phyloP scores from a whole-genome alignment of 2,329 filamentous ascomycete genomes.

The Byssothecium circinans region DNA sequence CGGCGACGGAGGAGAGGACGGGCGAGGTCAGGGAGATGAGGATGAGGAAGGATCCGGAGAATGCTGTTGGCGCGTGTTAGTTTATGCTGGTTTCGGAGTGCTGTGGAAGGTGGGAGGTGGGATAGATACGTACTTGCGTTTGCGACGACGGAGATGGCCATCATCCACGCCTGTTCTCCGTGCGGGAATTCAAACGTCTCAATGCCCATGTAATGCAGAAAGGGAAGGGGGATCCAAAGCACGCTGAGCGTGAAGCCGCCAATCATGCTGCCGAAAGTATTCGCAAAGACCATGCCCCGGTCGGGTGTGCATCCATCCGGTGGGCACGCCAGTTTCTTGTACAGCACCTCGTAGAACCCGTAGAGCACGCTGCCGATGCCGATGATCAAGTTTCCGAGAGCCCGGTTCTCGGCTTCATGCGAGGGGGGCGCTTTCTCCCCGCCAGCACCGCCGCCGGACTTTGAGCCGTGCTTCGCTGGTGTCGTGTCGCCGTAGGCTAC shows the following conservation, averaged over 20 bases:
- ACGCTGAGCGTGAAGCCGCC: slow-evolving; percentile 82
- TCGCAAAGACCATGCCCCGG: slow-evolving; percentile 96
- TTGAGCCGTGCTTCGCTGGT: slow-evolving; percentile 57
- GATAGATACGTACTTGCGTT: slow-evolving; percentile 69
- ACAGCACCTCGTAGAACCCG: slow-evolving; percentile 94
- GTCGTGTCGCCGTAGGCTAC: slow-evolving; percentile 84
- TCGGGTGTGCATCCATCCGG: slow-evolving; percentile 81
- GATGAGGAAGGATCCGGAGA: slow-evolving; percentile 90
- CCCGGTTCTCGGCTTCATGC: slow-evolving; percentile 65
- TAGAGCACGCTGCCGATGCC: slow-evolving; percentile 89
- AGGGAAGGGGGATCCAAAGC: slow-evolving; percentile 87
- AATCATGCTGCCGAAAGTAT: slow-evolving; percentile 85
- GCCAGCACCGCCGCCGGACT: slow-evolving; percentile 58
- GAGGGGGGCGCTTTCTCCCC: slow-evolving; percentile 50
- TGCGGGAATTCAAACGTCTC: slow-evolving; percentile 82
- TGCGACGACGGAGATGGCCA: slow-evolving; percentile 76
- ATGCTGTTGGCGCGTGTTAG: no score
- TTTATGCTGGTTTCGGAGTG: slow-evolving; percentile 9
- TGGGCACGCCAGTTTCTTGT: slow-evolving; percentile 90
- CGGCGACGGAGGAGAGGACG: slow-evolving; percentile 88
- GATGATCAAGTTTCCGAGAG: slow-evolving; percentile 88
- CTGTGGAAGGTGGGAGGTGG: not conserved
- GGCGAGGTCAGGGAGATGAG: slow-evolving; percentile 91
- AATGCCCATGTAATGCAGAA: slow-evolving; percentile 76
- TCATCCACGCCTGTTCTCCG: slow-evolving; percentile 76